A percentile compares a stretch with the other conserved stretches of the same genome.
phyloP scores from a whole-genome alignment of 129 eudicot species.

The Flaveria brownii region DNA sequence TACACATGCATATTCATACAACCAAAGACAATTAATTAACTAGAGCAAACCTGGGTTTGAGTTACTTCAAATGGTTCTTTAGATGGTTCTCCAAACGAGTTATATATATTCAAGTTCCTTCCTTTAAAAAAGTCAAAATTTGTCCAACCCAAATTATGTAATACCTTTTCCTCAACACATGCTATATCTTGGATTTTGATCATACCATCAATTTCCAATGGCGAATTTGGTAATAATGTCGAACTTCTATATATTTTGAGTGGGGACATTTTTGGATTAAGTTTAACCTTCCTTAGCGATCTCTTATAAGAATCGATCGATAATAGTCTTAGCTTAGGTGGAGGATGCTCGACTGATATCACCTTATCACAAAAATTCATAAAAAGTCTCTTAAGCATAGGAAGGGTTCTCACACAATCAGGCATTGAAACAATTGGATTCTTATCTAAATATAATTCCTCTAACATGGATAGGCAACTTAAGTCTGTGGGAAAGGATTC shows the following conservation, averaged over 20 bases:
- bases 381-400: neutral
- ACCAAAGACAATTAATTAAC: neutral
- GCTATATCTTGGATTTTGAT: neutral
- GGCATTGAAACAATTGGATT: constrained; percentile 12
- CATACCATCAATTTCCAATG: neutral
- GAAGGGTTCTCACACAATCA: constrained; percentile 7
- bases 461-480: constrained; percentile 7
- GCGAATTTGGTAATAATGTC: too few relatives aligned
- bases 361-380: neutral
- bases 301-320: too few relatives aligned
- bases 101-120: neutral
- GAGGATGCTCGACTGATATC: constrained; percentile 3
- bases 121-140: neutral
- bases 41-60: constrained; percentile 6
- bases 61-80: neutral
- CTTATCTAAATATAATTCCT: neutral
- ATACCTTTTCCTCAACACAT: constrained; percentile 3
- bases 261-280: constrained; percentile 25
- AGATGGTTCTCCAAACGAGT: neutral
- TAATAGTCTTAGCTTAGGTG: neutral
- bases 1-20: neutral
- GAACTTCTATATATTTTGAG: neutral
- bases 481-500: constrained; percentile 11
- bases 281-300: neutral
- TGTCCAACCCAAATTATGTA: constrained; percentile 21